Evolutionary conservation across 2,329 filamentous ascomycete species (phyloP), one percentile per base, ranked within the genome.

Genomic region (Knufia petricola): DNA sequence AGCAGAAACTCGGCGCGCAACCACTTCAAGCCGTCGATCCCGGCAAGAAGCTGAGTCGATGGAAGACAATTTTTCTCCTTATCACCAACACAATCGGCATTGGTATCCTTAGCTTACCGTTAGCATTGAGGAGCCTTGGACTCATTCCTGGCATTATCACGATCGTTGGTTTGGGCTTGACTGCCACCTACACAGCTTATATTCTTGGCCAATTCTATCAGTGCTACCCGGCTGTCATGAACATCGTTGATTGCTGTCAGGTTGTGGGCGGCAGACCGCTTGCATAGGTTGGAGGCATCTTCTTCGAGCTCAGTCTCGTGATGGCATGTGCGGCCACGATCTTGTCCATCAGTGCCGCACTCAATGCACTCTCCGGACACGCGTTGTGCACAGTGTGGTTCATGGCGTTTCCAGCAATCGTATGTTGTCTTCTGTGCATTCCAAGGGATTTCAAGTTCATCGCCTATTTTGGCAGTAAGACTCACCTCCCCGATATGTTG

Each of bases 281-380:
- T 2, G 73, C 75, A 53, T 74, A 78, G 60, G 55, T 83, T 30
- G 67, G 79, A 31, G 76, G 75, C 28, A 60, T 68, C 52, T 76
- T 74, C 58, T 76, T 79, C 53, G 63, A 71, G 9, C 61, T 82
- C 17, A 74, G 81, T 59, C 65, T 83, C 36, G 63, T 77, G 50
- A 79, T 83, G 62, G 72, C 81, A 48, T 75, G 78, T 56, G 77
- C 73, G 36, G 80, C 78, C 1, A 80, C 84, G 63, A 70, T 79
- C 48, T 64, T 82, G 50, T 80, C 77, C 0, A 81, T 82, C 50
- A 71, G 72, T 23, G 77, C 82, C 55, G 78, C 78, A 55, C 73
- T 82, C 59, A 75, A 76, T 53, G 75, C 70, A 51, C 66, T 82
- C 34, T 75, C 75, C 6, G 61, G 72, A 2, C 71, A 79, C 52